Evolutionary conservation across 2,329 filamentous ascomycete genomes (phyloP).

Genomic region (Clonostachys chloroleuca): DNA sequence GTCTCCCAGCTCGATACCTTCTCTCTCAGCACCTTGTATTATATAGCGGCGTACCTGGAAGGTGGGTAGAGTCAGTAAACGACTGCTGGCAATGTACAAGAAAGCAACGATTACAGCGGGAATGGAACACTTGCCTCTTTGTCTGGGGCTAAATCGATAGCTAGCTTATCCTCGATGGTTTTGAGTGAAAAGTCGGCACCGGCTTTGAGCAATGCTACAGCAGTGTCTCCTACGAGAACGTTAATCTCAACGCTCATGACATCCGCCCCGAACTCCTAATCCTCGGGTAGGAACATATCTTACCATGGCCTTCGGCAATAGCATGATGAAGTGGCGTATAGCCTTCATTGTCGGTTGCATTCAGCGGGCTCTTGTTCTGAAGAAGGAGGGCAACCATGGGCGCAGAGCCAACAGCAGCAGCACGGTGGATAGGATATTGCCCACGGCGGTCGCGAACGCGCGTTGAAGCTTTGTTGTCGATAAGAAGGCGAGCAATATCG

Average conservation of each 20-base stretch:
- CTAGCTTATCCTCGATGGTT: conserved; percentile 64
- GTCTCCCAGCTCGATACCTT: conserved; percentile 64
- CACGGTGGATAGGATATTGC: conserved; percentile 88
- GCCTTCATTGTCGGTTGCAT: conserved; percentile 77
- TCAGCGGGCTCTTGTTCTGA: conserved; percentile 72
- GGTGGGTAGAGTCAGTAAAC: neutral
- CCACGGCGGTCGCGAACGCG: conserved; percentile 79
- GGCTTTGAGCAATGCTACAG: conserved; percentile 74
- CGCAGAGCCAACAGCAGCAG: conserved; percentile 83
- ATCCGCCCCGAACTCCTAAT: neutral
- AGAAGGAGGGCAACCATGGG: conserved; percentile 81
- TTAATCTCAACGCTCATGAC: neutral
- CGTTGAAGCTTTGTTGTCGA: conserved; percentile 71
- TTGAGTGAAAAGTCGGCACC: conserved; percentile 80
- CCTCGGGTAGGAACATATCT: conserved; percentile 8
- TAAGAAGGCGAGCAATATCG: conserved; percentile 72
- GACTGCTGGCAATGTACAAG: conserved; percentile 4
- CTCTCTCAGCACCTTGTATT: conserved; percentile 71
- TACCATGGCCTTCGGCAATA: conserved; percentile 69
- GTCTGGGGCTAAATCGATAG: conserved; percentile 83
- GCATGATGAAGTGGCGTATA: conserved; percentile 89
- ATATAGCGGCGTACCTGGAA: conserved; percentile 71
- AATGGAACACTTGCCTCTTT: conserved; percentile 56
- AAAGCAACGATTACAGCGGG: conserved; percentile 1
- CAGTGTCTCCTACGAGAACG: conserved; percentile 64